Percentiles rank a stretch among this genome's conserved stretches.
These are phyloP conservation scores for Rhizopus stolonifer DNA, from an alignment of 371 early-diverging fungal genomes.

Conservation along the genomic window DNA sequence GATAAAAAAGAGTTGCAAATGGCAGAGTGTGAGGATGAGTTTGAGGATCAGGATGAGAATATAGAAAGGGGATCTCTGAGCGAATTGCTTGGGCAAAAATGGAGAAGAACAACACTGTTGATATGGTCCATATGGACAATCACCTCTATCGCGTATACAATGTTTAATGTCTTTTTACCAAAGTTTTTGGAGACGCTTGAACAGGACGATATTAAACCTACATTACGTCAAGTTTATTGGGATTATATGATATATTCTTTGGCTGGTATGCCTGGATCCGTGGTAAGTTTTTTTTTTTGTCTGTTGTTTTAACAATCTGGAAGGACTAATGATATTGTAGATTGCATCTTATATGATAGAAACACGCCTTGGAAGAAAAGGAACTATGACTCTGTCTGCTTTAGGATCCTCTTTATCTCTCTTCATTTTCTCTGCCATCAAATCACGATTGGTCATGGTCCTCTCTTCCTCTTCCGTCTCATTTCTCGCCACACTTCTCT, in stretches of 20 bases:
- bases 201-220: slow-evolving; percentile 33
- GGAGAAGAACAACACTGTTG: slow-evolving; percentile 63
- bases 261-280: slow-evolving; percentile 81
- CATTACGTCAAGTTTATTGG: slow-evolving; percentile 66
- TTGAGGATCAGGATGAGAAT: neutral
- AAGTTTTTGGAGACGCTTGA: slow-evolving; percentile 69
- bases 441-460: slow-evolving; percentile 55
- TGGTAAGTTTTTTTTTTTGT: slow-evolving; percentile 55
- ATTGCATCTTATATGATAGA: slow-evolving; percentile 76
- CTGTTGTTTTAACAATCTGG: too few species aligned
- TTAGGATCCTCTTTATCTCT: slow-evolving; percentile 68
- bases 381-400: slow-evolving; percentile 80
- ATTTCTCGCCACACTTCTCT: slow-evolving; percentile 74
- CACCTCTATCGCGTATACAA: slow-evolving; percentile 79
- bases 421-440: slow-evolving; percentile 63
- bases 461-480: slow-evolving; percentile 67
- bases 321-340: slow-evolving; percentile 20
- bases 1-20: neutral
- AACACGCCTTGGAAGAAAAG: slow-evolving; percentile 74
- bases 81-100: slow-evolving; percentile 50
- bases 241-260: slow-evolving; percentile 76
- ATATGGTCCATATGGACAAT: slow-evolving; percentile 81
- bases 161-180: slow-evolving; percentile 83
- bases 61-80: slow-evolving; percentile 1
- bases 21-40: too few species aligned